These are phyloP conservation scores for Chondrostereum purpureum DNA, from an alignment of 1,284 basidiomycete genomes.

Conservation along the genomic window DNA sequence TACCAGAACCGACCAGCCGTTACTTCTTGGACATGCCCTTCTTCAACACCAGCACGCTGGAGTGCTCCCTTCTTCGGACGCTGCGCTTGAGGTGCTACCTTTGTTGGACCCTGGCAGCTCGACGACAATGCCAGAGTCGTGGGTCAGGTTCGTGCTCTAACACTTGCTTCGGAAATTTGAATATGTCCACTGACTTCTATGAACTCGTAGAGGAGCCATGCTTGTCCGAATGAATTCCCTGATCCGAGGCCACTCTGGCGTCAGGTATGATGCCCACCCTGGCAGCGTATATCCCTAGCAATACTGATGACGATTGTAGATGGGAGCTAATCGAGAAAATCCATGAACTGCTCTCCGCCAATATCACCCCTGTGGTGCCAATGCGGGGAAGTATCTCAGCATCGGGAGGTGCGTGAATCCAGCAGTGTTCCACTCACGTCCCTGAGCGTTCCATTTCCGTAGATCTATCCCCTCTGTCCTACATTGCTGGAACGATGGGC, in stretches of 20 bases:
- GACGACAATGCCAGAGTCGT: constrained; percentile 76
- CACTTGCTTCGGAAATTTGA: too few species aligned
- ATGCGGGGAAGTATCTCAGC: constrained; percentile 79
- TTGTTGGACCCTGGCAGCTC: constrained; percentile 58
- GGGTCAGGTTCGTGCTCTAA: constrained; percentile 59
- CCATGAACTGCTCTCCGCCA: constrained; percentile 62
- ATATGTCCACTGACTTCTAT: neutral
- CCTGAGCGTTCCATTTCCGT: constrained; percentile 15
- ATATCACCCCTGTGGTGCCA: constrained; percentile 78
- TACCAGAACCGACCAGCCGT: constrained; percentile 64
- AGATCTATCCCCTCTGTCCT: constrained; percentile 74
- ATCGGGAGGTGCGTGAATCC: constrained; percentile 53
- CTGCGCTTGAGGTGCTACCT: constrained; percentile 42
- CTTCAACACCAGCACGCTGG: constrained; percentile 77
- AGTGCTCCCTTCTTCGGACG: constrained; percentile 50
- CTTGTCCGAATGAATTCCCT: constrained; percentile 83
- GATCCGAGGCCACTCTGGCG: constrained; percentile 81
- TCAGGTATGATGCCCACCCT: constrained; percentile 33
- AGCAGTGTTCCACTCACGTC: constrained; percentile 3
- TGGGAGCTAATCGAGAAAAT: constrained; percentile 79
- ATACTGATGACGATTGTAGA: constrained; percentile 1
- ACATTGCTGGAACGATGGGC: constrained; percentile 71
- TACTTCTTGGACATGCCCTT: constrained; percentile 67
- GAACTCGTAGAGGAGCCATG: constrained; percentile 57
- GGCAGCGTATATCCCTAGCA: neutral